Percentiles rank a stretch among this genome's conserved stretches.
These are phyloP conservation scores for Ophiocytium majus DNA, from an alignment of 352 stramenopile species.

Conservation along the genomic window DNA sequence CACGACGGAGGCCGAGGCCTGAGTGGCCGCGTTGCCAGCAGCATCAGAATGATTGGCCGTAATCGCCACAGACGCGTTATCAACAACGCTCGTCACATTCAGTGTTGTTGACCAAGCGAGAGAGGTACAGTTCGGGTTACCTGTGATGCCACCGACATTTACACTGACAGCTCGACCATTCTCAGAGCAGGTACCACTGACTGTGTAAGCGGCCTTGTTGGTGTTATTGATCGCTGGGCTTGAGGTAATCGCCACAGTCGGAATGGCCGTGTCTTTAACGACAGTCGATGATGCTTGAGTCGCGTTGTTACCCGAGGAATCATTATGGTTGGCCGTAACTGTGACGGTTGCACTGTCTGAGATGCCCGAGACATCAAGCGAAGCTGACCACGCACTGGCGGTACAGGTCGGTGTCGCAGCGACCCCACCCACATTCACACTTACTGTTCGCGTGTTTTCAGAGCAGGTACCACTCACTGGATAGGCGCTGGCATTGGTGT, in stretches of 20 bases:
- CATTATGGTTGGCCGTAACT: not conserved
- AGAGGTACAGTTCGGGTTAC: conserved; percentile 2
- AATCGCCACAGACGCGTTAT: conserved; percentile 9
- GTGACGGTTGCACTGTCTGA: not conserved
- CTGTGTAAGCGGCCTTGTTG: conserved; percentile 8
- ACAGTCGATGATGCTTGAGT: not conserved
- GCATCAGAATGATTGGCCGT: not conserved
- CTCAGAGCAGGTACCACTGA: conserved; percentile 2
- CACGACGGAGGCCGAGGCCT: not conserved
- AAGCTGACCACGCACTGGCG: not conserved
- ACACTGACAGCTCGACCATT: not conserved
- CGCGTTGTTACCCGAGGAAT: not conserved
- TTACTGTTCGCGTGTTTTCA: not conserved
- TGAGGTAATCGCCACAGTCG: not conserved
- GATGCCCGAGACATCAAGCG: not conserved
- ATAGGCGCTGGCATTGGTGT: not conserved
- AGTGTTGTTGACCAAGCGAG: not conserved
- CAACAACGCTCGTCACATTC: not conserved
- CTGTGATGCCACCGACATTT: not conserved
- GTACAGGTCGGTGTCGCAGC: not conserved
- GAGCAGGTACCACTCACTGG: conserved; percentile 6
- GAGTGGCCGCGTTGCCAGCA: not conserved
- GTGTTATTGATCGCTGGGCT: not conserved
- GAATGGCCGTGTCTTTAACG: not conserved
- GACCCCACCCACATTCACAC: not conserved